These are phyloP conservation scores for Gynandropsis gynandra DNA, from an alignment of 345 rosid species.

Conservation along the genomic window DNA sequence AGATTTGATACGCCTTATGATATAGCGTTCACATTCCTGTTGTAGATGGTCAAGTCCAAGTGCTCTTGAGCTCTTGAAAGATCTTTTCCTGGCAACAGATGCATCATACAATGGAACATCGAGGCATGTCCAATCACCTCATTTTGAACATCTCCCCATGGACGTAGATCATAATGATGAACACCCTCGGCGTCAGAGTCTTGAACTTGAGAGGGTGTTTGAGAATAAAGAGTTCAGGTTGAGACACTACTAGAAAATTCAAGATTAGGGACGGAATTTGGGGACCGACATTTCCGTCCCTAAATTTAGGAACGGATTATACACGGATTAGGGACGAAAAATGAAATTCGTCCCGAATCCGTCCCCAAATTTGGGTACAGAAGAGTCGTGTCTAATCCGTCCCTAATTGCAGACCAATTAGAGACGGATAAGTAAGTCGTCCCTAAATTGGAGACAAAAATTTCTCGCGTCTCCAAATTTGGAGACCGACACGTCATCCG, in stretches of 20 bases:
- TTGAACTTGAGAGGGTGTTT: slow-evolving; percentile 42
- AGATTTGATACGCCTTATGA: too few species aligned
- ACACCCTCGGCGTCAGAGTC: slow-evolving; percentile 9
- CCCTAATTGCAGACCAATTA: too few species aligned
- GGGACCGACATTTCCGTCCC: slow-evolving; percentile 80
- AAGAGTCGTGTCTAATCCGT: too few species aligned
- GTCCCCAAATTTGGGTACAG: too few species aligned
- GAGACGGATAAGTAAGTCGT: too few species aligned
- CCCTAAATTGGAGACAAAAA: too few species aligned
- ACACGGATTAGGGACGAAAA: slow-evolving; percentile 77
- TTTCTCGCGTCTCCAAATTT: too few species aligned
- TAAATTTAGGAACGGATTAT: slow-evolving; percentile 82
- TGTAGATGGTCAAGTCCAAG: slow-evolving; percentile 53
- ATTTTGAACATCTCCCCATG: slow-evolving; percentile 43
- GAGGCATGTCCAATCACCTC: slow-evolving; percentile 24
- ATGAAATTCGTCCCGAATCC: too few species aligned
- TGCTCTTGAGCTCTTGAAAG: slow-evolving; percentile 65
- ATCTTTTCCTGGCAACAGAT: slow-evolving; percentile 52
- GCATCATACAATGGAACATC: slow-evolving; percentile 24
- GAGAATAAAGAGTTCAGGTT: slow-evolving; percentile 43
- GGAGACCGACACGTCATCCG: too few species aligned
- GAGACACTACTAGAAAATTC: too few species aligned
- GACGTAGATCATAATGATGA: slow-evolving; percentile 41
- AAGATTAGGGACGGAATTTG: too few species aligned
- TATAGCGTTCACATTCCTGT: too few species aligned